phyloP scores from a whole-genome alignment of 345 rosid species.

The Firmiana major region DNA sequence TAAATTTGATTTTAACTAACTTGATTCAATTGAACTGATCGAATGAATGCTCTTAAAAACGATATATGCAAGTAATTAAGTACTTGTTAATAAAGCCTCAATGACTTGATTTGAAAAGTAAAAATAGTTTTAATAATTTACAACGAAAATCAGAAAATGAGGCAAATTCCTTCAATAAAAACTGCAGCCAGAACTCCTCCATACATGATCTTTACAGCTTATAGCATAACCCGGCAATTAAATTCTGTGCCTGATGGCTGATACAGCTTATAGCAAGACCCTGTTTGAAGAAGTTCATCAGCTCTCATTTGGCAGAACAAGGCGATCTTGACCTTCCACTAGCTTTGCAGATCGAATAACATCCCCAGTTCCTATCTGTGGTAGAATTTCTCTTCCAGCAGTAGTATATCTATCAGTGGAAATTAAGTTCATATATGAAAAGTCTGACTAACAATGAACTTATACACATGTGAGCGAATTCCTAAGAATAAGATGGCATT shows the following conservation, averaged over 20 bases:
- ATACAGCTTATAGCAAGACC: neutral
- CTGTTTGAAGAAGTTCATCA: constrained; percentile 13
- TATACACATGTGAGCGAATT: neutral
- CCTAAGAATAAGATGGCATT: constrained; percentile 8
- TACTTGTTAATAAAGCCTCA: neutral
- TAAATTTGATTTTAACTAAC: too few species aligned
- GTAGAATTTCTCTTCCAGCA: constrained; percentile 65
- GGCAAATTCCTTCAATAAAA: neutral
- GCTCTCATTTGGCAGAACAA: constrained; percentile 53
- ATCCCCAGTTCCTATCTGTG: constrained; percentile 83
- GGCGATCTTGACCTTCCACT: constrained; percentile 74
- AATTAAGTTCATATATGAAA: neutral
- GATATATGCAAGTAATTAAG: neutral
- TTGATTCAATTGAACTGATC: too few species aligned
- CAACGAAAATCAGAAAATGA: neutral
- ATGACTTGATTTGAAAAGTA: neutral
- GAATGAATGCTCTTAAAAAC: too few species aligned
- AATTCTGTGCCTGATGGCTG: neutral
- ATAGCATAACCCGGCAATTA: neutral
- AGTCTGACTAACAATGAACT: neutral
- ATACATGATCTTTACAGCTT: neutral
- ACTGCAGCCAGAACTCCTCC: neutral
- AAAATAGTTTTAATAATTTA: constrained; percentile 2
- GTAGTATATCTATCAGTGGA: constrained; percentile 53
- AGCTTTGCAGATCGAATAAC: constrained; percentile 66